Percentiles rank a stretch among this genome's conserved stretches.
Conservation (phyloP, 768 basidiomycete species). For the Termitomyces heimii region DNA sequence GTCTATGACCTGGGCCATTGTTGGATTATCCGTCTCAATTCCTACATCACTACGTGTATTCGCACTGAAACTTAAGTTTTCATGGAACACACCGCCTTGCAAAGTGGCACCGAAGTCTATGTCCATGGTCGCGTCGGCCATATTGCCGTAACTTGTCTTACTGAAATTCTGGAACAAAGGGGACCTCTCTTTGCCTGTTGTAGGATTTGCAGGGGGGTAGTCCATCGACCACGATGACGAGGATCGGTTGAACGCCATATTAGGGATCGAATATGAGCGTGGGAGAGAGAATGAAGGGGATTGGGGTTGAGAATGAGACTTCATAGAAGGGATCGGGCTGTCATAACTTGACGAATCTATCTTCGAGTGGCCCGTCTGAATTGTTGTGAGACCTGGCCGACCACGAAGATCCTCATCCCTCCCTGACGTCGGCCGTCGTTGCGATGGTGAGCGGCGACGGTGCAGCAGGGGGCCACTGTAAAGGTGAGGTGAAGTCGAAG, state of each 20-base stretch:
- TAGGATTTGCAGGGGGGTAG: neutral
- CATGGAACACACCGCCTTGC: neutral
- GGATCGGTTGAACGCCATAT: constrained; percentile 1
- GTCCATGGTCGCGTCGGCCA: constrained; percentile 1
- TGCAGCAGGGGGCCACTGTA: neutral
- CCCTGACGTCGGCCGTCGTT: neutral
- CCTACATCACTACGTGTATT: neutral
- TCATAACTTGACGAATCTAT: constrained; percentile 1
- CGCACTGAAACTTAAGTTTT: neutral
- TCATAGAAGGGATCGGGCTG: constrained; percentile 3
- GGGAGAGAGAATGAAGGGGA: constrained; percentile 6
- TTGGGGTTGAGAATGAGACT: constrained; percentile 8
- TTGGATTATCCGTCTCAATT: neutral
- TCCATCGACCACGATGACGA: constrained; percentile 7
- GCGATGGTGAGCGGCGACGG: constrained; percentile 11
- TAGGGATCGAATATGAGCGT: constrained; percentile 2
- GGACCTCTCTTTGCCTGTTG: neutral
- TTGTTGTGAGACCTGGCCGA: neutral
- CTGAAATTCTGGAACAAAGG: constrained; percentile 1
- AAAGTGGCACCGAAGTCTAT: constrained; percentile 2
- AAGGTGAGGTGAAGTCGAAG: neutral
- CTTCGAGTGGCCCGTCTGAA: neutral
- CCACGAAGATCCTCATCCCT: constrained; percentile 1
- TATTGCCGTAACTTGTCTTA: neutral
- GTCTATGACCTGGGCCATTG: constrained; percentile 16